Base-by-base conservation (phyloP, 106 monocot species). In the Cymbidium sinense region DNA sequence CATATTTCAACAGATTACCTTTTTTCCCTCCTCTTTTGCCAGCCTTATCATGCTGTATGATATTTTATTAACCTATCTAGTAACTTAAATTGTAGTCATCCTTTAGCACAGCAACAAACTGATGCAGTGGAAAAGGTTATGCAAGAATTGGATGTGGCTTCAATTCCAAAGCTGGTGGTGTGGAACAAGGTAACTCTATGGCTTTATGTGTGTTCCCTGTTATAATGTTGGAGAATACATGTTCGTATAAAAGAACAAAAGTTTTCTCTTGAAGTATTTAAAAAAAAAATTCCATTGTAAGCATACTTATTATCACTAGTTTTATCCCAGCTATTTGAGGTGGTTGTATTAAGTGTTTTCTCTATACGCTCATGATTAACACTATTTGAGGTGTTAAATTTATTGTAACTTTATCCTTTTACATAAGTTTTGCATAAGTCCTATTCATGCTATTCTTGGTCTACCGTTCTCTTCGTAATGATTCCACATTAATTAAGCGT, bases 151-250 rank as follows among this genome's bases (percentile, higher is more conserved):
- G 94, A 94, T 75, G 92, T 92, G 55, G 90, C 28, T 82, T 90
- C 81, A 76, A 94, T 98, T 70, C 92, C 98, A 29, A 98, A 87
- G 79, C 73, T 98, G 78, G 75, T 87, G 30, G 94, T 98, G 18
- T 98, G 93, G 93, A 98, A 98, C 83, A 98, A 98, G 98, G 94
- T 98, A 83, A 30, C 34, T 12, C 67, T 74, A 19, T 70, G 43
- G 44, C 37, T 52, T 51, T 70, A 47, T 13, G 47, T 1, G 15
- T 47, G 11, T 47, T 47, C 47, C 47, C 13, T 11, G 47, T 47
- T 47, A 15, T 47, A 47, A 47, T 47, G 2, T 4, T 33, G 33
- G 4, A 69, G 29, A 69, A 69, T 69, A 28, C 33, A 69, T 69
- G 69, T 7, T 69, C 13, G 69, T 29, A 23, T 62, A 27, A 62